Conservation (phyloP, 2,329 filamentous ascomycete genomes). For the Biscogniauxia marginata region DNA sequence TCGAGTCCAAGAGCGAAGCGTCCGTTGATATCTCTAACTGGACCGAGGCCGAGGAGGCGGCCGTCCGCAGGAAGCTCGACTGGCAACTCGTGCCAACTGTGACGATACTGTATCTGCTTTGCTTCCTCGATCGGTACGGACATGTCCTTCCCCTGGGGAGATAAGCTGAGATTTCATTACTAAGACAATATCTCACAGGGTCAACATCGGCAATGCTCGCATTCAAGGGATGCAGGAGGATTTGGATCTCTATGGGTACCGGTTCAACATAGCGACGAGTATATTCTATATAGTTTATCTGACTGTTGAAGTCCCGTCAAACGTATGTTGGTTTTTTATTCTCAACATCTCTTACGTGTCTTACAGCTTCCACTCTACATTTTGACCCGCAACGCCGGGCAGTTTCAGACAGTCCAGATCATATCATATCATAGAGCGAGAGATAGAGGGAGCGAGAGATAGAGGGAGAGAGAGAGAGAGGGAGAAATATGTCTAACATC, state of each 20-base stretch:
- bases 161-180: background rate
- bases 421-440: background rate
- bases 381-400: background rate
- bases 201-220: conserved; percentile 54
- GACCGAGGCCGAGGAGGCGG: conserved; percentile 50
- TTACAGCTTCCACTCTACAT: background rate
- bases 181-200: conserved; percentile 26
- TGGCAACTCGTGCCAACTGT: conserved; percentile 51
- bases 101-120: conserved; percentile 53
- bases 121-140: conserved; percentile 43
- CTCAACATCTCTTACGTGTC: no score
- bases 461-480: background rate
- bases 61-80: conserved; percentile 51
- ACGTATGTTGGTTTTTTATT: conserved; percentile 24
- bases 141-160: background rate
- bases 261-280: conserved; percentile 57
- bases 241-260: conserved; percentile 45
- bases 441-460: background rate
- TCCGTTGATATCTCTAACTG: conserved; percentile 38
- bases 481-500: background rate
- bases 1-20: conserved; percentile 29
- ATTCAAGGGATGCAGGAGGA: conserved; percentile 53
- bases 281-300: conserved; percentile 60
- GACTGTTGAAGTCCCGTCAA: conserved; percentile 54
- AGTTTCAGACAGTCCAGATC: no score